Percentiles rank a stretch among this genome's conserved stretches.
Evolutionary conservation across 106 monocot species (phyloP).

Genomic region (Alisma plantagoaquatica): DNA sequence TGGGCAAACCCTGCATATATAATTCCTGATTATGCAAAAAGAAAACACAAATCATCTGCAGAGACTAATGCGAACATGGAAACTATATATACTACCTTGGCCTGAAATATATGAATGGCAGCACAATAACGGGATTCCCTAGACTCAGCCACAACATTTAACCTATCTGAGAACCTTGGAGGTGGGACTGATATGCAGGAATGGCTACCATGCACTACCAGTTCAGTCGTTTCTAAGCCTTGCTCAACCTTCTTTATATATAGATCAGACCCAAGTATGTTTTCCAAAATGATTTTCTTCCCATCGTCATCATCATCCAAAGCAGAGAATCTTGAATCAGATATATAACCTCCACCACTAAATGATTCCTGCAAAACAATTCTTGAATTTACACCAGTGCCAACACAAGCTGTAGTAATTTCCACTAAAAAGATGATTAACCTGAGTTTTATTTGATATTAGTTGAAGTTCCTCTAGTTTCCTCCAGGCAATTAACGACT

Average conservation of each 20-base stretch:
- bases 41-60: neutral
- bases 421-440: too few relatives aligned
- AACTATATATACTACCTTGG: slow-evolving; percentile 51
- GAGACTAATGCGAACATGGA: neutral
- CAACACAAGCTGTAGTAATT: too few relatives aligned
- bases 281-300: slow-evolving; percentile 70
- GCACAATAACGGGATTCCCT: slow-evolving; percentile 61
- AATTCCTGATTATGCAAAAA: neutral
- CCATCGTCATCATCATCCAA: slow-evolving; percentile 87
- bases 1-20: slow-evolving; percentile 59
- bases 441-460: too few relatives aligned
- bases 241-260: slow-evolving; percentile 56
- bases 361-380: slow-evolving; percentile 44
- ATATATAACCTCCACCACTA: slow-evolving; percentile 16
- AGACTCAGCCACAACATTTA: slow-evolving; percentile 49
- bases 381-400: too few relatives aligned
- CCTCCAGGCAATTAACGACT: slow-evolving; percentile 59
- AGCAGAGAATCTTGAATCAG: slow-evolving; percentile 47
- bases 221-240: slow-evolving; percentile 34
- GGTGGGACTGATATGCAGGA: slow-evolving; percentile 53
- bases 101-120: slow-evolving; percentile 69
- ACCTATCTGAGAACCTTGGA: slow-evolving; percentile 66
- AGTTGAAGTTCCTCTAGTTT: slow-evolving; percentile 47
- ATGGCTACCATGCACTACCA: slow-evolving; percentile 40
- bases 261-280: slow-evolving; percentile 80